Conservation (phyloP, 495 filamentous ascomycete genomes). For the Aspergillus olivimuriae region DNA sequence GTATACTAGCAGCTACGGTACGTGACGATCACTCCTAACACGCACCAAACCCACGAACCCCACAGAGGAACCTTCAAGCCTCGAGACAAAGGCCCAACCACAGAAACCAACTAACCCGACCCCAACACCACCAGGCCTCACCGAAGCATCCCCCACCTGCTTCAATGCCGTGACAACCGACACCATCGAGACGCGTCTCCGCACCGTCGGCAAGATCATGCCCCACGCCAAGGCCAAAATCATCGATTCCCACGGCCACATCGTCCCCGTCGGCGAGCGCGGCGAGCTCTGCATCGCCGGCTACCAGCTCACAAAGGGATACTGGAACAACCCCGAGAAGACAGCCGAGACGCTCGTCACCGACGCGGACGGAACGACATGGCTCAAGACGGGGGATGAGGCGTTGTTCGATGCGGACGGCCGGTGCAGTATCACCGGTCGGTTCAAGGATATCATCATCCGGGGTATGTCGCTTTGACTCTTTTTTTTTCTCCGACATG, state of each 20-base stretch:
- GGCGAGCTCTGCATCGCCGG: conserved; percentile 66
- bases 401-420: conserved; percentile 58
- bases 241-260: conserved; percentile 49
- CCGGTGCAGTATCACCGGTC: conserved; percentile 58
- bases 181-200: conserved; percentile 49
- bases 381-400: conserved; percentile 67
- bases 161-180: conserved; percentile 66
- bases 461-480: conserved; percentile 38
- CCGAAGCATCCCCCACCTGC: conserved; percentile 63
- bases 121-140: conserved; percentile 40
- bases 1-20: conserved; percentile 61
- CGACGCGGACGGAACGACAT: conserved; percentile 53
- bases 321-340: conserved; percentile 66
- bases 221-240: conserved; percentile 65
- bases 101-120: not conserved
- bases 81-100: not conserved
- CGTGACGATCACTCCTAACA: not conserved
- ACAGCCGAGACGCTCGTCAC: conserved; percentile 55
- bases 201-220: conserved; percentile 60
- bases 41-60: no score
- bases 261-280: conserved; percentile 51
- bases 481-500: not conserved
- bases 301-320: conserved; percentile 61
- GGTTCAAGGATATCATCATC: conserved; percentile 86
- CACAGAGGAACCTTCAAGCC: not conserved